A percentile compares a stretch with the other conserved stretches of the same genome.
Evolutionary conservation across 768 basidiomycete species (phyloP).

Genomic region (Paxillus ammoniavirescens): DNA sequence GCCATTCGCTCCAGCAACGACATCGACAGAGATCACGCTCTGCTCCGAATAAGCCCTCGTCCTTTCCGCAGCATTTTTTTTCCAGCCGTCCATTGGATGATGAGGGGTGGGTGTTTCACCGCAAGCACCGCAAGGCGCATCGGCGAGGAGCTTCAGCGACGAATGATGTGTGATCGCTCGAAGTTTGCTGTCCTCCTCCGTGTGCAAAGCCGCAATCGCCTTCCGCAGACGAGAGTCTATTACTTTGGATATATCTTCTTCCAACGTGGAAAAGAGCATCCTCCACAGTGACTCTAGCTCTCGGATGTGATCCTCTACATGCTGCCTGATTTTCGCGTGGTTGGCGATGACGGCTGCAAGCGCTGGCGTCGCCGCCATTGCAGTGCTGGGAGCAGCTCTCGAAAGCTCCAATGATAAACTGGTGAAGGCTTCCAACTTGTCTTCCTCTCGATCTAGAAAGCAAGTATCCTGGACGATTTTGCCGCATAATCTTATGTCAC

Average conservation of each 20-base stretch:
- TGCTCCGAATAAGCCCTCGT: conserved; percentile 12
- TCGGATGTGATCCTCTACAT: conserved; percentile 37
- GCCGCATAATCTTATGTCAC: conserved; percentile 40
- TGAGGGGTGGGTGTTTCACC: conserved; percentile 9
- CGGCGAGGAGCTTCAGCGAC: conserved; percentile 12
- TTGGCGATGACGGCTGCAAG: conserved; percentile 44
- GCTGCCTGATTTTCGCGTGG: conserved; percentile 43
- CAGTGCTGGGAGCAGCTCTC: conserved; percentile 41
- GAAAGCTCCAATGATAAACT: conserved; percentile 48
- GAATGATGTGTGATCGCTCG: conserved; percentile 13
- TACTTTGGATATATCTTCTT: conserved; percentile 38
- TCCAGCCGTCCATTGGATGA: conserved; percentile 9
- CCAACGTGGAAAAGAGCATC: conserved; percentile 41
- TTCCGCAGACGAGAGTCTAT: conserved; percentile 32
- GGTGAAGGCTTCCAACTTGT: conserved; percentile 48
- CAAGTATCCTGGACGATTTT: conserved; percentile 44
- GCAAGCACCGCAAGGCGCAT: conserved; percentile 3
- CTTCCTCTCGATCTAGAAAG: conserved; percentile 42
- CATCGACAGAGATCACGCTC: conserved; percentile 5
- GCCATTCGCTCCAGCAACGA: conserved; percentile 1
- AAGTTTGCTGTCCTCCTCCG: conserved; percentile 28
- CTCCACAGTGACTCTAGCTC: conserved; percentile 48
- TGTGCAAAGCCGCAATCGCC: conserved; percentile 34
- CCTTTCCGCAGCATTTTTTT: conserved; percentile 12
- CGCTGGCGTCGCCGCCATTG: conserved; percentile 42